Conservation (phyloP, 106 monocot genomes). For the Dendrobium chrysotoxum region DNA sequence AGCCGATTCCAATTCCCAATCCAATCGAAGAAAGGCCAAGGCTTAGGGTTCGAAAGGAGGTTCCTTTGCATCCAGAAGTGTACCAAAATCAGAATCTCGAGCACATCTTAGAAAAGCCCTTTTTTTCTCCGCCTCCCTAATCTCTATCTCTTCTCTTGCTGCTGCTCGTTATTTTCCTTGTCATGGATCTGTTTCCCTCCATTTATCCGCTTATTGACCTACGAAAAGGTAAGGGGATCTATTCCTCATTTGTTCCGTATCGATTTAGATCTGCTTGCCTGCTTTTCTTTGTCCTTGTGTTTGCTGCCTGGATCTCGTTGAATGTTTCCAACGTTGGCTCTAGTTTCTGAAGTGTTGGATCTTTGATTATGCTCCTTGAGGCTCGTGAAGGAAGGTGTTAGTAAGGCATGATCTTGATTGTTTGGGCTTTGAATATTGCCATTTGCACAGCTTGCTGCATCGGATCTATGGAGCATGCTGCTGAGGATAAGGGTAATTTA, state of each 20-base stretch:
- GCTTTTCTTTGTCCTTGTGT: neutral
- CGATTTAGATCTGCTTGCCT: conserved; percentile 12
- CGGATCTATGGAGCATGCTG: neutral
- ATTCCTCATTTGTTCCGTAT: neutral
- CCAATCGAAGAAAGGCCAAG: neutral
- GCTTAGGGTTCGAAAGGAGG: neutral
- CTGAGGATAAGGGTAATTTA: neutral
- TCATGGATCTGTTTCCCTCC: conserved; percentile 16
- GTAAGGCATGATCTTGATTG: neutral
- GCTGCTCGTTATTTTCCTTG: neutral
- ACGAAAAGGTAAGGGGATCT: conserved; percentile 17
- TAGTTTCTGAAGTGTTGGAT: neutral
- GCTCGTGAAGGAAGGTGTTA: neutral
- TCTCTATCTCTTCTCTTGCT: neutral
- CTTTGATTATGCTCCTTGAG: neutral
- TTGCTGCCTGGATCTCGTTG: neutral
- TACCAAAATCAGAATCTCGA: neutral
- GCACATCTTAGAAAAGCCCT: neutral
- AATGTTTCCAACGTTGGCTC: neutral
- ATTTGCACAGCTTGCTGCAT: neutral
- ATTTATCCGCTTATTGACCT: conserved; percentile 13
- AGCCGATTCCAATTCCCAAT: conserved; percentile 1
- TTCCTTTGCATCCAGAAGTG: neutral
- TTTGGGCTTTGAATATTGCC: neutral
- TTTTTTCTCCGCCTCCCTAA: neutral